Conservation (phyloP, 257 asterid species). For the Hygrophila difformis region DNA sequence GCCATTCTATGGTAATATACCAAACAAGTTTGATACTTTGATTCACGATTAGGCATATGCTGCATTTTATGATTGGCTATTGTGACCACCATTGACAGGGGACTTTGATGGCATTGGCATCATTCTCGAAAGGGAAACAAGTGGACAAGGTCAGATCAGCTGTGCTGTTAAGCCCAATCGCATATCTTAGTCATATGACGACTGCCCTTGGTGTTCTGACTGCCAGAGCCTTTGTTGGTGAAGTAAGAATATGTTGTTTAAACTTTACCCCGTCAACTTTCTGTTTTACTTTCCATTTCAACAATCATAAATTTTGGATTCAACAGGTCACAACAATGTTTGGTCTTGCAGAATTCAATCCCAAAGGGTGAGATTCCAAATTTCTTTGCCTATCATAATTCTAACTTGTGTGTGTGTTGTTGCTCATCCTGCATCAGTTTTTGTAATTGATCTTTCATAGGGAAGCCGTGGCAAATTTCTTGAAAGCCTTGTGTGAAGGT, state of each 20-base stretch:
- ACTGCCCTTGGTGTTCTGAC: slow-evolving; percentile 50
- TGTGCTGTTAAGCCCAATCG: slow-evolving; percentile 66
- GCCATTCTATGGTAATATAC: slow-evolving; percentile 56
- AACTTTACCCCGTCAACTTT: too few relatives aligned
- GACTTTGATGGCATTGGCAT: slow-evolving; percentile 70
- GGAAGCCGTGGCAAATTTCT: slow-evolving; percentile 27
- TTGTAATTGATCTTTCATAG: slow-evolving; percentile 18
- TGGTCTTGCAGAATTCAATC: slow-evolving; percentile 80
- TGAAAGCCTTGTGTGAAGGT: slow-evolving; percentile 34
- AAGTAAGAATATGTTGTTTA: slow-evolving; percentile 29
- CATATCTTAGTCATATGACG: slow-evolving; percentile 74
- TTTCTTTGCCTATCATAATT: not conserved
- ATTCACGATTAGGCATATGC: too few relatives aligned
- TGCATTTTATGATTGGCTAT: too few relatives aligned
- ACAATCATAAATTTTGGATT: too few relatives aligned
- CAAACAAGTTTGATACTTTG: not conserved
- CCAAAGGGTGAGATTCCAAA: slow-evolving; percentile 32
- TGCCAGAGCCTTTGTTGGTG: slow-evolving; percentile 66
- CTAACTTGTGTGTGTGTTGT: not conserved
- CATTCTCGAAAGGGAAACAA: slow-evolving; percentile 60
- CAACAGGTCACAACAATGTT: slow-evolving; percentile 50
- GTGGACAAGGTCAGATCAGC: slow-evolving; percentile 76
- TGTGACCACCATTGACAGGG: slow-evolving; percentile 53
- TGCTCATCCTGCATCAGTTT: not conserved
- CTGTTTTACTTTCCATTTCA: too few relatives aligned